Evolutionary conservation across 345 rosid genomes (phyloP).

Genomic region (Corymbia maculata): DNA sequence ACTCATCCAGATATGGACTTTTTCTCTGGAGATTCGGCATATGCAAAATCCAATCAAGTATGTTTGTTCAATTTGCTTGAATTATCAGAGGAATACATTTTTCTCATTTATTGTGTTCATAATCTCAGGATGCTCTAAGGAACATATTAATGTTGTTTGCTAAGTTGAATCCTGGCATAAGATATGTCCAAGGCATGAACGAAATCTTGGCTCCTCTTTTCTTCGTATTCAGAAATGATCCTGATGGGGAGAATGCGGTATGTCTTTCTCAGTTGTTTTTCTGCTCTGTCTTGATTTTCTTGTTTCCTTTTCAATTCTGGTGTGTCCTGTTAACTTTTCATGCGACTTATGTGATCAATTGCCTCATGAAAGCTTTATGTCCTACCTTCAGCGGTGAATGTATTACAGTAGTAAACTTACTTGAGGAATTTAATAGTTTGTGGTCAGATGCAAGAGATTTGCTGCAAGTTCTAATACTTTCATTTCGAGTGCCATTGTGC

Average conservation of each 20-base stretch:
- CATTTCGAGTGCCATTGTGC: background rate
- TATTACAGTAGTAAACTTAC: background rate
- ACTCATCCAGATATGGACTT: constrained; percentile 97
- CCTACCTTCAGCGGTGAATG: background rate
- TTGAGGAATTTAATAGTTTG: background rate
- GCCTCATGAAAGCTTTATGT: background rate
- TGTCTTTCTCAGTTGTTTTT: constrained; percentile 5
- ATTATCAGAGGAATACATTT: background rate
- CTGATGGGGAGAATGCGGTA: constrained; percentile 73
- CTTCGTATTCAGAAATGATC: constrained; percentile 75
- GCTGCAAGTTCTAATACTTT: background rate
- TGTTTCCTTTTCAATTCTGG: background rate
- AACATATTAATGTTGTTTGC: constrained; percentile 71
- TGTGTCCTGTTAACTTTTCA: background rate
- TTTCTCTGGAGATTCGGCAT: constrained; percentile 74
- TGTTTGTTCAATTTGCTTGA: background rate
- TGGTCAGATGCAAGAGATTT: background rate
- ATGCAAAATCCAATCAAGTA: constrained; percentile 85
- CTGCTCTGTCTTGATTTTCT: background rate
- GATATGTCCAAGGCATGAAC: constrained; percentile 99
- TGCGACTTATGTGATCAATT: background rate
- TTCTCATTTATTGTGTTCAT: constrained; percentile 7
- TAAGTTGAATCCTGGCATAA: constrained; percentile 95
- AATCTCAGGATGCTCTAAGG: constrained; percentile 73
- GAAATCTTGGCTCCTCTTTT: constrained; percentile 89